Evolutionary conservation across 352 stramenopile species (phyloP), one percentile per base, ranked within the genome.

Genomic region (Pythium diclinum): DNA sequence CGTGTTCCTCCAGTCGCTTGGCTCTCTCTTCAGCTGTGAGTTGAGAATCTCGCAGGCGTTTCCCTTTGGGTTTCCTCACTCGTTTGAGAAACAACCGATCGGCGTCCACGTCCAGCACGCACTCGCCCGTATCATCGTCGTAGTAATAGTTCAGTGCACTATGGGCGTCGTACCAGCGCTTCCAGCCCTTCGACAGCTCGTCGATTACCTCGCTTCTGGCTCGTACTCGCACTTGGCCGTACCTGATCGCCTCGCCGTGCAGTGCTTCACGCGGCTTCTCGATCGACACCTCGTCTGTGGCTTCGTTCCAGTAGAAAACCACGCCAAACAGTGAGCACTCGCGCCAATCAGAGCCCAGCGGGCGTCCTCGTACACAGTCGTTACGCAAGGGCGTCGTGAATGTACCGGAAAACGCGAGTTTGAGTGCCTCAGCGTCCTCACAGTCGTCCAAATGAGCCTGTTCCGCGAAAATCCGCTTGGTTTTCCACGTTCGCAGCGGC

Each of bases 141-240:
- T 76, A 88, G 63, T 87, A 90, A 53, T 88, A 93, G 3, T 71
- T 84, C 44, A 85, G 77, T 25, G 78, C 73, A 1, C 71, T 88
- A 2, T 67, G 60, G 1, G 68, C 64, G 48, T 91, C 82, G 59
- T 89, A 89, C 38, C 79, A 91, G 3, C 78, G 78, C 61, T 69
- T 61, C 82, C 85, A 93, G 1, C 71, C 77, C 6, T 67, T 34
- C 1, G 38, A 14, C 1, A 66, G 34, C n/a, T 78, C 69, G 49
- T 91, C 80, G n/a, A 91, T 87, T 52, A 73, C 74, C 61, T 91
- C 82, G 53, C 82, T 89, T 10, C 80, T 73, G 21, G 74, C 61
- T 19, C 73, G 74, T 14, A 92, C 76, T 13, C 78, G 69, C 8
- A 71, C 69, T 56, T 91, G 72, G 3, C 71, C 81, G 34, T 88